Conservation (phyloP, 345 rosid genomes). For the Nephelium lappaceum region DNA sequence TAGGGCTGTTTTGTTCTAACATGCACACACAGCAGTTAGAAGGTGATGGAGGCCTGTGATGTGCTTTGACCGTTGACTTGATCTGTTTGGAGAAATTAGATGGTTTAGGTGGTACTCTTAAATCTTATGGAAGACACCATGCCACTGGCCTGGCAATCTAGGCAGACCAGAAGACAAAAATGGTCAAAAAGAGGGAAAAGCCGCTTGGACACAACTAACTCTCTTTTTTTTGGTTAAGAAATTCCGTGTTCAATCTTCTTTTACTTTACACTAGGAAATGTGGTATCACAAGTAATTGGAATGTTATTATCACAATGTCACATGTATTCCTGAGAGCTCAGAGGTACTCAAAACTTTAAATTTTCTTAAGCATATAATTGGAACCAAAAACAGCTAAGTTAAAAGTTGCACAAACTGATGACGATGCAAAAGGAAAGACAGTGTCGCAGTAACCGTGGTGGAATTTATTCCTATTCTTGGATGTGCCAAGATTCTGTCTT, state of each 20-base stretch:
- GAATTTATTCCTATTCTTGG: no score
- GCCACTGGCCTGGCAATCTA: neutral
- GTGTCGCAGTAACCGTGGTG: no score
- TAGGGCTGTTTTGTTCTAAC: conserved; percentile 31
- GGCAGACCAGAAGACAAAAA: neutral
- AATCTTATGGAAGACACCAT: neutral
- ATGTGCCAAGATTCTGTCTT: no score
- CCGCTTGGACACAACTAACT: neutral
- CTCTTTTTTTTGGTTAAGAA: neutral
- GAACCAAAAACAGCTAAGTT: no score
- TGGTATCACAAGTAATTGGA: no score
- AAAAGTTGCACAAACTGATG: no score
- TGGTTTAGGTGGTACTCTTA: neutral
- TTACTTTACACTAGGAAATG: neutral
- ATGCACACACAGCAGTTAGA: conserved; percentile 26
- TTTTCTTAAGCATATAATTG: no score
- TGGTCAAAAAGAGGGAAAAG: conserved; percentile 6
- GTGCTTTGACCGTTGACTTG: conserved; percentile 54
- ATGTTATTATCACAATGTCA: no score
- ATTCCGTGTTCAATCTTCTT: neutral
- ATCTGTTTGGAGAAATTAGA: conserved; percentile 17
- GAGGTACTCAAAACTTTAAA: no score
- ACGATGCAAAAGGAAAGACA: no score
- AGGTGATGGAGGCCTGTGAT: conserved; percentile 19
- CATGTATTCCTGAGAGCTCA: no score